Evolutionary conservation across 176 grass and related monocot genomes (phyloP).

Genomic region (Triticum monococcum): DNA sequence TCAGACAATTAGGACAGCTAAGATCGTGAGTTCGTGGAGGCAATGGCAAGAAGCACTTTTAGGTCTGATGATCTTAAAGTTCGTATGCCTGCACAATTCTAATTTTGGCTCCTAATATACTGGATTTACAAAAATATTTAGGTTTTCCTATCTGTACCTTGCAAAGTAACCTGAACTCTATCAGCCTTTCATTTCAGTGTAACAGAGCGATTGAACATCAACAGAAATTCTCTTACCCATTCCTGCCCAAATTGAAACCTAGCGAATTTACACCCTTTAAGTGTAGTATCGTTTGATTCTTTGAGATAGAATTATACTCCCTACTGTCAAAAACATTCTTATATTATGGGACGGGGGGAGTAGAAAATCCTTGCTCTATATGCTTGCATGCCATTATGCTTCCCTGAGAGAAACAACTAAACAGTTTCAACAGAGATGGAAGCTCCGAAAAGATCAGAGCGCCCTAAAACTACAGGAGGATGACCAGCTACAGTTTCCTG

Average conservation of each 20-base stretch:
- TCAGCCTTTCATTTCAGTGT: not conserved
- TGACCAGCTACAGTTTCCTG: not conserved
- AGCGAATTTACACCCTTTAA: conserved; percentile 11
- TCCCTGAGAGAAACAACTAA: not conserved
- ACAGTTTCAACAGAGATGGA: not conserved
- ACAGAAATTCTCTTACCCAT: not conserved
- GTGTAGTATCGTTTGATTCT: not conserved
- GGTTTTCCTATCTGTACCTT: not conserved
- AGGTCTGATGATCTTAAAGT: not conserved
- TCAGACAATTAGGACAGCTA: not conserved
- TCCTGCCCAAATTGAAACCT: not conserved
- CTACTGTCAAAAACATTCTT: too few relatives aligned
- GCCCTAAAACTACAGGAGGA: not conserved
- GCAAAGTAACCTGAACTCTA: conserved; percentile 13
- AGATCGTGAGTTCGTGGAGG: not conserved
- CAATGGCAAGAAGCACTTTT: not conserved
- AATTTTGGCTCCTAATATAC: not conserved
- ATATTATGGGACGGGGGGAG: too few relatives aligned
- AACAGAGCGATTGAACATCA: too few relatives aligned
- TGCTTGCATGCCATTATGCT: not conserved
- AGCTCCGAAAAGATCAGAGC: not conserved
- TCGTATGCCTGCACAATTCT: not conserved
- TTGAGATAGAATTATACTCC: not conserved
- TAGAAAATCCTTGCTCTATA: not conserved
- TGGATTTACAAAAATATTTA: not conserved